A percentile compares a stretch with the other conserved stretches of the same genome.
Conservation (phyloP, 345 rosid genomes). For the Combretum micranthum region DNA sequence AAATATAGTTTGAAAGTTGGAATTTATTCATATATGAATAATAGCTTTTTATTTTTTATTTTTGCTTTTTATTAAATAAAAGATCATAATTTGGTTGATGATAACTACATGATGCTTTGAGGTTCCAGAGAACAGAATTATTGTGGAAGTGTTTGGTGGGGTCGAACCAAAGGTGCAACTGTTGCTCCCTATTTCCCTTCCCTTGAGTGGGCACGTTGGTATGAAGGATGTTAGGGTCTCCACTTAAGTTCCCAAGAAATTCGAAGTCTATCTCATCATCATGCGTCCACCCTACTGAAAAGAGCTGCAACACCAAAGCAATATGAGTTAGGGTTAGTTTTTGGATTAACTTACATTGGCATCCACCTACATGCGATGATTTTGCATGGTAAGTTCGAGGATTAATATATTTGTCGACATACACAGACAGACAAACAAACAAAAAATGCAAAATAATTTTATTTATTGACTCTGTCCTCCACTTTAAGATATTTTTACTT, state of each 20-base stretch:
- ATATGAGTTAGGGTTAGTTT: too few species aligned
- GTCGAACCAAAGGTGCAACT: conserved; percentile 57
- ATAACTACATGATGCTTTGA: conserved; percentile 39
- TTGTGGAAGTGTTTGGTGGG: conserved; percentile 60
- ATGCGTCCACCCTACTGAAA: conserved; percentile 33
- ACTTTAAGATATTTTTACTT: too few species aligned
- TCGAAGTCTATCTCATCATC: conserved; percentile 77
- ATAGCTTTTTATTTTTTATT: neutral
- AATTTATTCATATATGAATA: too few species aligned
- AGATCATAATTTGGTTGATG: neutral
- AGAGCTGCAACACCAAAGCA: conserved; percentile 45
- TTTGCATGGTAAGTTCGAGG: too few species aligned
- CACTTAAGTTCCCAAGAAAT: conserved; percentile 54
- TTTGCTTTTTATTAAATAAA: neutral
- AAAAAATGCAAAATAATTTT: too few species aligned
- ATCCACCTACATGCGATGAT: too few species aligned
- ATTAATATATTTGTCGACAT: too few species aligned
- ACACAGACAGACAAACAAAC: too few species aligned
- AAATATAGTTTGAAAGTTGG: too few species aligned
- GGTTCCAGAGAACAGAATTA: conserved; percentile 51
- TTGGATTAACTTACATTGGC: too few species aligned
- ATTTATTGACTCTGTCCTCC: too few species aligned
- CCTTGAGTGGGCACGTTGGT: conserved; percentile 59
- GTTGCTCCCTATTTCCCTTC: conserved; percentile 54
- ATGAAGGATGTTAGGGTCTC: conserved; percentile 53